Percentiles rank a stretch among this genome's conserved stretches.
These are phyloP conservation scores for Lachancea waltii DNA, from an alignment of 805 yeast species.

Conservation along the genomic window DNA sequence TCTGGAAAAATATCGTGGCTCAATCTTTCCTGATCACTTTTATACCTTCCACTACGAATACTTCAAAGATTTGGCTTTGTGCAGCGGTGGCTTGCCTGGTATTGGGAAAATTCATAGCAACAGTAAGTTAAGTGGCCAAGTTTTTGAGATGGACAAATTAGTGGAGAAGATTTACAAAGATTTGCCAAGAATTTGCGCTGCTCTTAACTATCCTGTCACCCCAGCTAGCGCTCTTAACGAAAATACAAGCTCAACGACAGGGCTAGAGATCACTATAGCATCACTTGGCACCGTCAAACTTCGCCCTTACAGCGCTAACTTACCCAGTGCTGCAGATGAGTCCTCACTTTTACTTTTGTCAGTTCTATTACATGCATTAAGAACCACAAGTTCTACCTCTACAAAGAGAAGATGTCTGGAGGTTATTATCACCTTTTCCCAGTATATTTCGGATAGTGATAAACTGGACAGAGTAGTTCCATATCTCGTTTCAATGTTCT, in stretches of 20 bases:
- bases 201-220: constrained; percentile 18
- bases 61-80: constrained; percentile 37
- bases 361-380: constrained; percentile 22
- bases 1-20: constrained; percentile 43
- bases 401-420: constrained; percentile 55
- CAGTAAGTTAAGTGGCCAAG: constrained; percentile 16
- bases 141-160: constrained; percentile 18
- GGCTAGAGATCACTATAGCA: too few relatives aligned
- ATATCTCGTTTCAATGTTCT: constrained; percentile 58
- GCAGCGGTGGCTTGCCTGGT: constrained; percentile 20
- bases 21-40: constrained; percentile 61
- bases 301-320: constrained; percentile 1
- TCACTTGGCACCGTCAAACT: constrained; percentile 12
- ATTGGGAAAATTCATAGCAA: constrained; percentile 15
- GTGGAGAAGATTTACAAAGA: constrained; percentile 54
- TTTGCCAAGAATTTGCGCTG: constrained; percentile 39
- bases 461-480: constrained; percentile 85
- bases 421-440: constrained; percentile 67
- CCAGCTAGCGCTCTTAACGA: too few relatives aligned
- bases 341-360: constrained; percentile 25
- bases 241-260: too few relatives aligned
- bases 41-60: constrained; percentile 66
- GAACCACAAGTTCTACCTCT: constrained; percentile 18
- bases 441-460: constrained; percentile 69
- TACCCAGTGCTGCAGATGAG: constrained; percentile 19